Conservation (phyloP, 2,329 filamentous ascomycete genomes). For the Apiospora sp. region DNA sequence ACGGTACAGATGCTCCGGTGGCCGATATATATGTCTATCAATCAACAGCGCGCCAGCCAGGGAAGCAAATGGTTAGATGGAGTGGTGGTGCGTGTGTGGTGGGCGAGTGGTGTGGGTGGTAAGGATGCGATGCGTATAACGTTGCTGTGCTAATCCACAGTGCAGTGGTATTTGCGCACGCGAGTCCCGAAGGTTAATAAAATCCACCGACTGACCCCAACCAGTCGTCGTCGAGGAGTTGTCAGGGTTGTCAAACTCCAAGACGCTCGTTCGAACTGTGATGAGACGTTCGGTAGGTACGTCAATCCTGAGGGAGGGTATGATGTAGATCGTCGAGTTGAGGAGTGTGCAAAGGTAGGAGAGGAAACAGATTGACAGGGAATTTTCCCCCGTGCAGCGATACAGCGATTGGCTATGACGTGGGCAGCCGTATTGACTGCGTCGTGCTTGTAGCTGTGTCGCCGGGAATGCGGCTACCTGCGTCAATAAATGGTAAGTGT, state of each 20-base stretch:
- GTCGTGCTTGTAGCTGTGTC: constrained; percentile 13
- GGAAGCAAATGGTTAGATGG: neutral
- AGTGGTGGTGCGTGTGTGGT: constrained; percentile 19
- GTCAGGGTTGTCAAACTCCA: constrained; percentile 19
- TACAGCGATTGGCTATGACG: constrained; percentile 20
- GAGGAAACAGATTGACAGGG: constrained; percentile 22
- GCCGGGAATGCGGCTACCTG: constrained; percentile 22
- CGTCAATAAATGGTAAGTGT: constrained; percentile 18
- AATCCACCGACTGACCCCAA: constrained; percentile 8
- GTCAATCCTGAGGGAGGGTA: constrained; percentile 21
- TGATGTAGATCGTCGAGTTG: constrained; percentile 18
- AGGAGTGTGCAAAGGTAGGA: constrained; percentile 1
- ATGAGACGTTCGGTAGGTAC: constrained; percentile 13
- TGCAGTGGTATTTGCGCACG: constrained; percentile 16
- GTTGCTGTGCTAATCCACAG: constrained; percentile 18
- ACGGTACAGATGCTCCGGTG: constrained; percentile 17
- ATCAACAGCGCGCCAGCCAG: neutral
- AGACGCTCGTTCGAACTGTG: constrained; percentile 19
- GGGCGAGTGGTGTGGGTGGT: constrained; percentile 7
- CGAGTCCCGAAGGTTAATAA: constrained; percentile 12
- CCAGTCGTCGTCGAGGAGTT: constrained; percentile 7
- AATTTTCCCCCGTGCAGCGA: constrained; percentile 17
- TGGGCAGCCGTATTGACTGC: constrained; percentile 21
- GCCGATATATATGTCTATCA: constrained; percentile 3
- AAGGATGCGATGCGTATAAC: constrained; percentile 18